Evolutionary conservation across 2,329 filamentous ascomycete species (phyloP).

Genomic region (Cladophialophora psammophila): DNA sequence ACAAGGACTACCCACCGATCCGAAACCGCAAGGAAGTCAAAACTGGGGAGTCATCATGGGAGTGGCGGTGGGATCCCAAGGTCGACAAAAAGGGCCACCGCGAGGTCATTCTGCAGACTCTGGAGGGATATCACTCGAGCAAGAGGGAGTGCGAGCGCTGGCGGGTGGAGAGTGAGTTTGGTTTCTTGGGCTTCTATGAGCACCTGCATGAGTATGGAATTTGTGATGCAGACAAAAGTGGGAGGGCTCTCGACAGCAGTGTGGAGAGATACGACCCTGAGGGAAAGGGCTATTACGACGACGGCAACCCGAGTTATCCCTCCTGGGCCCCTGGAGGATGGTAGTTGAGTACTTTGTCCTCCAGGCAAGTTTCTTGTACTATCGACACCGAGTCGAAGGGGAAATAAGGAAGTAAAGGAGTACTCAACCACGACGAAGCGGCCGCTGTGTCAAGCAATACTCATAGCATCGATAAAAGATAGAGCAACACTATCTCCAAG

Average conservation of each 20-base stretch:
- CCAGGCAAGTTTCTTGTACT: too few species aligned
- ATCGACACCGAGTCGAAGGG: too few species aligned
- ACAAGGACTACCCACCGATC: background rate
- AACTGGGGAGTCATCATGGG: background rate
- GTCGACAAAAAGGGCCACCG: background rate
- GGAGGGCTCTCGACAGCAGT: background rate
- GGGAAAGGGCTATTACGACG: background rate
- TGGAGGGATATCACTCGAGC: background rate
- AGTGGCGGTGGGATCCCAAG: background rate
- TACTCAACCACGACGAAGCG: too few species aligned
- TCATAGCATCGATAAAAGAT: too few species aligned
- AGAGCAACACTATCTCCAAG: too few species aligned
- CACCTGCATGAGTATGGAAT: background rate
- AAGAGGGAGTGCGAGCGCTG: background rate
- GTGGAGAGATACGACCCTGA: conserved; percentile 4
- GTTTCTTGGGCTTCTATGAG: background rate
- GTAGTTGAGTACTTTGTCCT: background rate
- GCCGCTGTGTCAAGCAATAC: too few species aligned
- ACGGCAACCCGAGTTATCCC: background rate
- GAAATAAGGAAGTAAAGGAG: too few species aligned
- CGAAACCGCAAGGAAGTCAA: background rate
- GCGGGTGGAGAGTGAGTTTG: background rate
- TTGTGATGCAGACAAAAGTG: conserved; percentile 3
- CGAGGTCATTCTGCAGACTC: background rate
- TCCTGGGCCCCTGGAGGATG: background rate